Conservation (phyloP, 345 rosid genomes). For the Eucalyptus pumila region DNA sequence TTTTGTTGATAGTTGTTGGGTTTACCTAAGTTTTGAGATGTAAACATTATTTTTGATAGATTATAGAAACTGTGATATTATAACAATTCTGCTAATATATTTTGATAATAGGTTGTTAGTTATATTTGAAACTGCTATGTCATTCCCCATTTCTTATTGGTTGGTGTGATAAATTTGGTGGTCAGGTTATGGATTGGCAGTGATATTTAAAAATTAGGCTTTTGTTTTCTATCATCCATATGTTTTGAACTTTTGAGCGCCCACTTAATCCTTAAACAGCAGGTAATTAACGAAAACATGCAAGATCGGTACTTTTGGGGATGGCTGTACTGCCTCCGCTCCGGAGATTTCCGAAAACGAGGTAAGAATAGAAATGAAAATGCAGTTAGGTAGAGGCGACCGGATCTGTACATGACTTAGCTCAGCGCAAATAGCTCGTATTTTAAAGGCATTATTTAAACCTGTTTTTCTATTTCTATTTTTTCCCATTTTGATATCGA, state of each 20-base stretch:
- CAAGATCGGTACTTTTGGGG: neutral
- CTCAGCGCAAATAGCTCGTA: neutral
- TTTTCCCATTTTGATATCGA: neutral
- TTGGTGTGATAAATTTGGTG: neutral
- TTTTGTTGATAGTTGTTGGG: neutral
- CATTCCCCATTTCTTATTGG: neutral
- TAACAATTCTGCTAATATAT: too few species aligned
- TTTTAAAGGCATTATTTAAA: neutral
- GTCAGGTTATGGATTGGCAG: neutral
- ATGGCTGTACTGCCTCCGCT: neutral
- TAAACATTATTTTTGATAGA: too few species aligned
- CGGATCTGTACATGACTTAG: neutral
- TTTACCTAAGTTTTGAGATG: neutral
- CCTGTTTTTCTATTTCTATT: neutral
- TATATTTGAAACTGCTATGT: neutral
- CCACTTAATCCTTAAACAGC: neutral
- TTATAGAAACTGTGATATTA: fast-evolving
- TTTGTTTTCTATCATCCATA: neutral
- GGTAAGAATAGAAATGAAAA: neutral
- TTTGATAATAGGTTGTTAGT: neutral
- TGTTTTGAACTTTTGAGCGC: neutral
- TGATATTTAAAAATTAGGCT: neutral
- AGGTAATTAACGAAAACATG: neutral
- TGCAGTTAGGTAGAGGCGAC: neutral
- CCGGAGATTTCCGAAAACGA: neutral